Base-by-base conservation (phyloP, 768 basidiomycete genomes). In the Leccinum pellstonianum region DNA sequence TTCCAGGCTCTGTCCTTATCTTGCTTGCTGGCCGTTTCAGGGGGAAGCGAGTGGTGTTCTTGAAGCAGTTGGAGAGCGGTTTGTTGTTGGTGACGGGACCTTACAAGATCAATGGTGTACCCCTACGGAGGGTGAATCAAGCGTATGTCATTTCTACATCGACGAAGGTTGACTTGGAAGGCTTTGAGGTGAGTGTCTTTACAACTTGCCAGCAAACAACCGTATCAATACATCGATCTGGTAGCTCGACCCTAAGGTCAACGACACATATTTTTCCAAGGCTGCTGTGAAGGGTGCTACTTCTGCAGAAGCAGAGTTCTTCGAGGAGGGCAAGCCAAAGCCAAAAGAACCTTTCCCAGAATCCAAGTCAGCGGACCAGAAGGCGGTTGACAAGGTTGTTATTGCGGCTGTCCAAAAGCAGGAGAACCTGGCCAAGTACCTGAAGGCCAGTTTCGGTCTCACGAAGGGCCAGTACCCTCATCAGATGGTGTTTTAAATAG, bases 131-230 rank as follows among this genome's bases (percentile, higher is more conserved):
- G 76, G 95, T 99, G 61, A 96, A 95, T 82, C 96, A 98, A 81
- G 94, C 97, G 57, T 99, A 99, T 75, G 94, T 95, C 63, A 98
- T 99, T 71, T 93, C 96, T 59, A 99, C 97, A 60, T 95, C 95
- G 58, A 98, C 97, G 67, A 93, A 88, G 79, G 77, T 98, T 66
- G 91, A 96, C 65, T 76, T 98, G 59, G 82, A 79, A 27, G 83
- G 79, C 59, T 79, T 91, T 75, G 84, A 84, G 80, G 94, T 93
- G 69, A 64, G 84, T 80, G 52, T 25, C 37, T 58, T 47, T 2
- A n/a, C 19, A 2, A 27, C 25, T n/a, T 21, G 3, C n/a, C 5
- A 51, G 12, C 7, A 41, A 57, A 38, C 23, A 27, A n/a, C 2
- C 29, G 6, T 25, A 52, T 48, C 23, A 8, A 55, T 7, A n/a